Evolutionary conservation across 1,139 yeast genomes (phyloP).

Genomic region (Geotrichum cucujoidarum): DNA sequence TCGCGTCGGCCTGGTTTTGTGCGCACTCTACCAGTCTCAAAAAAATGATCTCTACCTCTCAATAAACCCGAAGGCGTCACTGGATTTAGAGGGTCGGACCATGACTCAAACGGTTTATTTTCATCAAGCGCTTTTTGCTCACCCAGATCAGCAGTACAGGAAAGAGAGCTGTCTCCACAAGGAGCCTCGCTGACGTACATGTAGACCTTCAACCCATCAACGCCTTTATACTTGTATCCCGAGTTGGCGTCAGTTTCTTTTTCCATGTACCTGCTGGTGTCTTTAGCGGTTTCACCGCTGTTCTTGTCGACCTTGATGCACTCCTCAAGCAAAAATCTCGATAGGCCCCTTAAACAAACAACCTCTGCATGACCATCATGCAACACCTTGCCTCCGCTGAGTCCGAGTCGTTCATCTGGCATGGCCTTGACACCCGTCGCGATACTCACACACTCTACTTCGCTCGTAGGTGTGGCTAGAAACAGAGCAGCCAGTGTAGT

Average conservation of each 20-base stretch:
- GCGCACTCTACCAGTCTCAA: slow-evolving; percentile 58
- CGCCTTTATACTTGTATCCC: slow-evolving; percentile 33
- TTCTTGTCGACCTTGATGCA: slow-evolving; percentile 26
- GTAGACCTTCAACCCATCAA: slow-evolving; percentile 42
- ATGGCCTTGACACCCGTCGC: slow-evolving; percentile 81
- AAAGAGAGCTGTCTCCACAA: slow-evolving; percentile 88
- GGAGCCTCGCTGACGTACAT: slow-evolving; percentile 78
- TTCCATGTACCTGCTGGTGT: background rate
- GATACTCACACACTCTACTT: slow-evolving; percentile 41
- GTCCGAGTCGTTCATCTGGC: slow-evolving; percentile 47
- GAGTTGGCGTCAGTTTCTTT: background rate
- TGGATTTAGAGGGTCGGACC: slow-evolving; percentile 24
- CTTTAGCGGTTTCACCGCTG: background rate
- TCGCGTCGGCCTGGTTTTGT: slow-evolving; percentile 90
- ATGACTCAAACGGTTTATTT: slow-evolving; percentile 25
- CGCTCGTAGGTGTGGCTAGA: slow-evolving; percentile 38
- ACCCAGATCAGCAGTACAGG: slow-evolving; percentile 22
- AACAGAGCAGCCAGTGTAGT: slow-evolving; percentile 75
- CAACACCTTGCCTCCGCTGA: slow-evolving; percentile 50
- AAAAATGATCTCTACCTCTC: slow-evolving; percentile 66
- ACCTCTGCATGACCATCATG: slow-evolving; percentile 93
- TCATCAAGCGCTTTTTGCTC: slow-evolving; percentile 29
- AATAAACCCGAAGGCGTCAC: slow-evolving; percentile 36
- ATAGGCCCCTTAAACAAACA: slow-evolving; percentile 63
- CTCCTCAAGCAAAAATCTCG: slow-evolving; percentile 42